Evolutionary conservation across 1,139 yeast genomes (phyloP), one percentile per base, ranked within the genome.

Genomic region (Candida glucosophila): DNA sequence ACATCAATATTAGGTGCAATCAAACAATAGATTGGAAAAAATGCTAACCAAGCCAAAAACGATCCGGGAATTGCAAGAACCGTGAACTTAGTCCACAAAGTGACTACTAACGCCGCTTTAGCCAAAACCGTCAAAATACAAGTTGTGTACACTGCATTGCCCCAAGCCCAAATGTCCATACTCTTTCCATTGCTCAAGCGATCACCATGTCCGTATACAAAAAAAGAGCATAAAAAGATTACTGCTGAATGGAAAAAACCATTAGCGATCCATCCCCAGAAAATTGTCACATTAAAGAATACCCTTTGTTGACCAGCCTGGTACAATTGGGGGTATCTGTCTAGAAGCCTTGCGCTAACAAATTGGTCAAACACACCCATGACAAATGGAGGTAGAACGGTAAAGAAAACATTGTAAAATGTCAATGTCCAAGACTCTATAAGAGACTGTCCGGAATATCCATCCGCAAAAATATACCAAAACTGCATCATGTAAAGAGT

Each of bases 381-480:
- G 5, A 88, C 94, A 52, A 92, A 83, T 2, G 99, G 98, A 4
- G 99, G 98, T 24, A 85, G 60, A 14, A 83, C 96, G 0, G 98
- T 85, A 55, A 90, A 90, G 31, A 92, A 67, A n/a, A 92, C 95
- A 44, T 92, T 92, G 61, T 90, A 92, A 38, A 83, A 80, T 0
- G 98, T 90, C 47, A 92, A 74, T 0, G 97, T 85, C 99, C 99
- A 92, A 0, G 97, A 88, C 52, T 92, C 99, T 47, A 81, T 83
- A 40, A 92, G 78, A 1, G 95, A 85, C 54, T 90, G 95, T 14
- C 98, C 99, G 14, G 96, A 85, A 46, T 76, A 92, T 8, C 88
- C 92, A 51, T 88, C 90, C 32, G 77, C 69, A 49, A 90, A 90
- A 15, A 88, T 96, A 53, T 71, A 92, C 98, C 98, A 92, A 54